Evolutionary conservation across 768 basidiomycete genomes (phyloP).

Genomic region (Megacollybia marginata): DNA sequence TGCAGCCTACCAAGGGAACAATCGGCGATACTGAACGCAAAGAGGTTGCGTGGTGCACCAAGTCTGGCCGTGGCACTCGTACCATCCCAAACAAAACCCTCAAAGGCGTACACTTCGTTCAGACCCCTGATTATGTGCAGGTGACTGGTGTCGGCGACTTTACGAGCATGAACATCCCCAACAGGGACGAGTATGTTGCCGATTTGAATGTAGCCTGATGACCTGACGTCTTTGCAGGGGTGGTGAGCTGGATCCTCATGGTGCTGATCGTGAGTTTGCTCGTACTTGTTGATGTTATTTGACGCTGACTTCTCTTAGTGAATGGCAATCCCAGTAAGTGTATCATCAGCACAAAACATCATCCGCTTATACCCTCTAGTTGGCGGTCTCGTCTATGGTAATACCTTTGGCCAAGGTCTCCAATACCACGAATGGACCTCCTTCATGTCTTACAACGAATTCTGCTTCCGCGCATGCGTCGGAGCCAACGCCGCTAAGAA

Average conservation of each 20-base stretch:
- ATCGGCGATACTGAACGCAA: constrained; percentile 23
- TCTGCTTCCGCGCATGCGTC: constrained; percentile 71
- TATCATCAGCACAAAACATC: not conserved
- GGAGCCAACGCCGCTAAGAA: constrained; percentile 46
- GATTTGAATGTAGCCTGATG: not conserved
- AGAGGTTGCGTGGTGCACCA: constrained; percentile 36
- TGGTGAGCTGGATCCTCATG: constrained; percentile 47
- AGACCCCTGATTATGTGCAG: constrained; percentile 56
- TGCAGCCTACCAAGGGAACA: not conserved
- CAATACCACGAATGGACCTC: constrained; percentile 81
- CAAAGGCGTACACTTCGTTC: constrained; percentile 30
- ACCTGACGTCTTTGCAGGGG: constrained; percentile 11
- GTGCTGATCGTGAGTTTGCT: constrained; percentile 40
- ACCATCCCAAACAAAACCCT: constrained; percentile 46
- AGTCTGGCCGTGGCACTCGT: constrained; percentile 50
- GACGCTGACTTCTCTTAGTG: too few relatives aligned
- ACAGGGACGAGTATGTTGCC: constrained; percentile 26
- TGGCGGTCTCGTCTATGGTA: constrained; percentile 25
- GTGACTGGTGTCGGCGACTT: constrained; percentile 37
- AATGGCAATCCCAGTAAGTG: not conserved
- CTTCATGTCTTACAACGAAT: constrained; percentile 62
- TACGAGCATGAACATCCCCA: constrained; percentile 49
- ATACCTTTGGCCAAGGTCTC: constrained; percentile 37
- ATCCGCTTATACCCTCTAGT: not conserved
- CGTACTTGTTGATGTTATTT: too few relatives aligned